Evolutionary conservation across 2,329 filamentous ascomycete species (phyloP), one percentile per base, ranked within the genome.

Genomic region (Verticillium albo-atrum): DNA sequence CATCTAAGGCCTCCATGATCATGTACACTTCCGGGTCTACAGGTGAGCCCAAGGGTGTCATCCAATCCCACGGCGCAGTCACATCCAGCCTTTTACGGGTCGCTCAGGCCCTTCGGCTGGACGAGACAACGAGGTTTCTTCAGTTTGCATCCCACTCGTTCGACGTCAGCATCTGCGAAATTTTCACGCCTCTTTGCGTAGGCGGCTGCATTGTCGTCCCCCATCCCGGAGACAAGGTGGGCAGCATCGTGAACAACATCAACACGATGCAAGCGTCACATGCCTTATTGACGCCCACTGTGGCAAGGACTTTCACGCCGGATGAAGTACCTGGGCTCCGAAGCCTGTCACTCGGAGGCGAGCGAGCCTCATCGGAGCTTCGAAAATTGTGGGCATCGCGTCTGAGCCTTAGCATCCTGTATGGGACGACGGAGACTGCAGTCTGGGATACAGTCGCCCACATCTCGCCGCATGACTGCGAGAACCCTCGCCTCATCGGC

Each of bases 1-100:
- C 37, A 6, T n/a, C 34, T 17, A 15, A n/a, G 7, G 37, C 37
- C n/a, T 47, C 37, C 1, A 47, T 47, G 37, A 64, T 68, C 37
- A 68, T 68, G 32, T 67, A 66, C 54, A 68, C 67, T 7, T 66
- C 65, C 10, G 65, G 64, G 5, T 63, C 60, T 9, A 66, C 64
- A 3, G 65, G 64, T 6, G 66, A 65, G 57, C 66, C 67, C 3
- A 68, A 68, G 50, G 67, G 67, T 14, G 66, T 65, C 10, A 59
- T 66, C 3, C 62, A 68, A 30, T 64, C 62, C 2, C 65, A 68
- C 37, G 61, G 64, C 32, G 67, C 66, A 32, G 56, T 54, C 15
- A 25, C 59, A 3, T 53, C 35, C 27, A 54, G 59, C 25, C 23
- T 59, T 63, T 60, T 64, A 20, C 37, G 37, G 17, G n/a, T 47